Base-by-base conservation (phyloP, 2,329 filamentous ascomycete species). In the Pseudogymnoascus sp. region DNA sequence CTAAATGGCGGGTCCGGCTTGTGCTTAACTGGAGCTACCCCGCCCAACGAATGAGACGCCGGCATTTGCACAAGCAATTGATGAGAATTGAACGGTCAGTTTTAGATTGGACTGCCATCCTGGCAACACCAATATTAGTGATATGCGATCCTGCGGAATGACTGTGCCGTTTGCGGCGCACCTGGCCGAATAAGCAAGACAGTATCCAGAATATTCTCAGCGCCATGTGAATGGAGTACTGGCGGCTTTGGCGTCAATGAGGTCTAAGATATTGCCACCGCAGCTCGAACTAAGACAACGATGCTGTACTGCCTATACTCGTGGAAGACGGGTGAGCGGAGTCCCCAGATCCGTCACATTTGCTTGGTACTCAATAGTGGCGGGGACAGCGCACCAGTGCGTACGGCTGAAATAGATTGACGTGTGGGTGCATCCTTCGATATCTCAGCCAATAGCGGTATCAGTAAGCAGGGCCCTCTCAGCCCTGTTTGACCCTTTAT, bases 401-500 rank as follows among this genome's bases (percentile, higher is more conserved):
- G 47, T 54, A 54, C 47, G 47, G 47, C 47, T 54, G 47, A 54
- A 32, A 54, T 54, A 20, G 28, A 12, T 54, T 54, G 47, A 54
- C 47, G 47, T 54, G 47, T 54, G 47, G 47, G 47, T 32, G 47
- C 47, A 54, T 54, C 47, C 47, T 54, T 32, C 28, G 5, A 12
- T 20, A 32, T 7, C 47, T 28, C 28, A 9, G 28, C 47, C 47
- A 54, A 54, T 54, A 32, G 28, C 47, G n/a, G 28, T 16, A 6
- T 4, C 43, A 18, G 12, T 32, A 25, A 54, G 8, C 7, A 32
- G 9, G 16, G 28, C 32, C n/a, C 47, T 14, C 6, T 54, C 47
- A 54, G 47, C 47, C 47, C 47, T 54, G 47, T 54, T 54, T 54
- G 47, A 54, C 47, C 47, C 47, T 54, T 54, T 54, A 54, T 54